These are phyloP conservation scores for Polychaeton citri DNA, from an alignment of 2,329 filamentous ascomycete genomes.

Conservation along the genomic window DNA sequence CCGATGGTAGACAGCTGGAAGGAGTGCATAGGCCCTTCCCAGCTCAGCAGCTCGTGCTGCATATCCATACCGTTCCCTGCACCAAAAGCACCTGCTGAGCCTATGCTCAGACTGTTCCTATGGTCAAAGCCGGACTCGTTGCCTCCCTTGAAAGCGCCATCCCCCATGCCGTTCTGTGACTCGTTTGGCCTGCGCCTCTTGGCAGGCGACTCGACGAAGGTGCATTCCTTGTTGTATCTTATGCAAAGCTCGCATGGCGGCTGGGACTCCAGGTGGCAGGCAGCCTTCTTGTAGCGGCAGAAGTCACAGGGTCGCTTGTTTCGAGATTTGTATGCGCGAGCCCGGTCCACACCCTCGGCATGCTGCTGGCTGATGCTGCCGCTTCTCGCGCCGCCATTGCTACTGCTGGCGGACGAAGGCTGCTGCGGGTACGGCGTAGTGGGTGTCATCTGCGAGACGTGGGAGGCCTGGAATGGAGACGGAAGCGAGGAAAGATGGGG, in stretches of 20 bases:
- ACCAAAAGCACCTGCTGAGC: slow-evolving; percentile 9
- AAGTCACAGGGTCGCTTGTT: slow-evolving; percentile 33
- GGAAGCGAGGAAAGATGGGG: not conserved
- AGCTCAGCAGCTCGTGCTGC: slow-evolving; percentile 14
- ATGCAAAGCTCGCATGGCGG: slow-evolving; percentile 32
- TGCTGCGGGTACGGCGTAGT: not conserved
- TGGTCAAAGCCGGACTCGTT: too few relatives aligned
- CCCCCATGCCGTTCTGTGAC: slow-evolving; percentile 3
- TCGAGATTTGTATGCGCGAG: slow-evolving; percentile 23
- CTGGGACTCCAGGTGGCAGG: slow-evolving; percentile 29
- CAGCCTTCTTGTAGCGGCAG: slow-evolving; percentile 32
- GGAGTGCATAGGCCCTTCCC: slow-evolving; percentile 15
- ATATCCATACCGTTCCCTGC: slow-evolving; percentile 11
- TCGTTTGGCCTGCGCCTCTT: slow-evolving; percentile 20
- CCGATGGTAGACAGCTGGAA: slow-evolving; percentile 14
- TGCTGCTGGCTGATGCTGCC: not conserved
- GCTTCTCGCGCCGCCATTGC: too few relatives aligned
- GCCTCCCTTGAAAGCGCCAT: not conserved
- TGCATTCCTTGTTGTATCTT: slow-evolving; percentile 30
- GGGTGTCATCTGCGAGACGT: not conserved
- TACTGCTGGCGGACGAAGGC: not conserved
- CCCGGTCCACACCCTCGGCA: slow-evolving; percentile 10
- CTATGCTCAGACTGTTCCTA: not conserved
- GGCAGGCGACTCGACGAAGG: slow-evolving; percentile 29
- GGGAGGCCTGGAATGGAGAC: not conserved